Evolutionary conservation across 2,329 filamentous ascomycete species (phyloP), one percentile per base, ranked within the genome.

Genomic region (Aspergillus aculeatinus): DNA sequence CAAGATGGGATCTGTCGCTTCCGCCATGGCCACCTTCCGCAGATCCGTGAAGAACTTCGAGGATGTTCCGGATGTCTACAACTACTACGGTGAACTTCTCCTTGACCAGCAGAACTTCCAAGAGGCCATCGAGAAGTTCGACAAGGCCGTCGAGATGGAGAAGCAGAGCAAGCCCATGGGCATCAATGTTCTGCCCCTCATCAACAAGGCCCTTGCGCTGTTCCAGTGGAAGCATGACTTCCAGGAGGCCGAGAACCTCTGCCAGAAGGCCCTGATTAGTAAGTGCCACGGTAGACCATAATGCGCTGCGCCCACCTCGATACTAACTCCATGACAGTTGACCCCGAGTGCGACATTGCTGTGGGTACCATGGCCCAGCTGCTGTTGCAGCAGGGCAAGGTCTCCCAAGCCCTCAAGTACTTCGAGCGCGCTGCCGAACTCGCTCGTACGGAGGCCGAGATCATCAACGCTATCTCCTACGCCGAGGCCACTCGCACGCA

Each of bases 151-250:
- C 67, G 93, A 98, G 74, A 94, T 98, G 89, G 95, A 99, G 85
- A 96, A 95, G 83, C 88, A 91, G 78, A 89, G 87, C 65, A 96
- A 96, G 81, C 93, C 93, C 14, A 89, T 95, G 77, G 90, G 92
- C 63, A 98, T 99, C 89, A 99, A 99, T 72, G 95, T 99, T 31
- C 82, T 99, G 65, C 95, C 95, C 14, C 83, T 99, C 54, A 98
- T 99, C 80, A 99, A 99, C 87, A 99, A 99, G 83, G 93, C 95
- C 5, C 85, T 99, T 29, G 92, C 94, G 12, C 83, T 98, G 51
- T 98, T 97, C 86, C 95, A 99, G 77, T 97, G 93, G 90, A 98
- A 96, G 84, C 90, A 96, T 72, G 94, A 98, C 79, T 98, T 96
- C 74, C 83, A 86, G 62, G 94, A 96, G 78, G 94, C 95, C 2